Base-by-base conservation (phyloP, 139 green algal genomes). In the Chlamydomonas sphaeroides region DNA sequence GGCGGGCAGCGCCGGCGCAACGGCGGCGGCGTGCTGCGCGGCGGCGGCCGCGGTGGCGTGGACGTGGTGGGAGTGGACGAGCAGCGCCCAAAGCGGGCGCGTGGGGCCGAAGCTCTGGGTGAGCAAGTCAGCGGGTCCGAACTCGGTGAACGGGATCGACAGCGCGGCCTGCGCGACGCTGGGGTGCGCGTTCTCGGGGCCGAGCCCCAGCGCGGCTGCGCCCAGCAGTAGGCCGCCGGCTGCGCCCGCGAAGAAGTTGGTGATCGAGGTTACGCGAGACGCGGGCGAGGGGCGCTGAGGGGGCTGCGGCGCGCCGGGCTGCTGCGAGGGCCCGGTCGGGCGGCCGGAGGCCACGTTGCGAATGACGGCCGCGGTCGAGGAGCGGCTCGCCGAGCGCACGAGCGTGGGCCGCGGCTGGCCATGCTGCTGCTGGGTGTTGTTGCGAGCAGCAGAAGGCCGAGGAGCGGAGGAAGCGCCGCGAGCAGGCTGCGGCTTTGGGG, bases 81-180 rank as follows among this genome's bases (percentile, higher is more conserved):
- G 39, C 30, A 49, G 56, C 3, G 74, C 65, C 74, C 74, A 80
- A 5, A 80, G 33, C 18, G 74, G 74, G 26, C 56, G 36, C 21
- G 59, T 61, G 15, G 74, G 74, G 28, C 74, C 74, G 21, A 80
- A 80, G 41, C 30, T 33, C 38, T 57, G 39, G 5, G 39, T 38
- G 26, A 68, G 51, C 5, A 80, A 20, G 72, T 80, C 72, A 0
- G 56, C 72, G 17, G 72, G 72, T 5, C 72, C 72, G 36, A 80
- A 80, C 56, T 80, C 72, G 26, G 39, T 39, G 2, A 57, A 25
- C 26, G 36, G 30, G 23, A 20, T 36, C 25, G 49, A 26, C 8
- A 35, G 32, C 15, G 51, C 35, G 35, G 30, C 36, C 38, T 18
- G 6, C 26, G 72, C 38, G 28, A 67, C 56, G 30, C 49, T 35